Conservation (phyloP, 768 basidiomycete genomes). For the Mycena olivaceomarginata region DNA sequence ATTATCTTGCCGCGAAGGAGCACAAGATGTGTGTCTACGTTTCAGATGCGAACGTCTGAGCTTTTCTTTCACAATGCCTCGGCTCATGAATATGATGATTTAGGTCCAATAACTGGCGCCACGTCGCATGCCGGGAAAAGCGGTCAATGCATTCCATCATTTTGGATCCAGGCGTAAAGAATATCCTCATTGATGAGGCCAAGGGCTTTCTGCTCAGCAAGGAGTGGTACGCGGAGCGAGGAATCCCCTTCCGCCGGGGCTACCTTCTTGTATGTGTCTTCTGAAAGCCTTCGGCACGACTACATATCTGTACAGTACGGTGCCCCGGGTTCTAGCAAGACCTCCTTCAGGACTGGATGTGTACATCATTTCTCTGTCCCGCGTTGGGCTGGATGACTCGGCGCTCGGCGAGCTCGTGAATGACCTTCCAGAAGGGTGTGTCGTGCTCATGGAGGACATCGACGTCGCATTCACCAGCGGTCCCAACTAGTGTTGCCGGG, state of each 20-base stretch:
- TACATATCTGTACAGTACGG: too few relatives aligned
- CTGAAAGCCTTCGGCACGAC: too few relatives aligned
- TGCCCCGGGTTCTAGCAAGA: constrained; percentile 84
- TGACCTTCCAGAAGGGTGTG: constrained; percentile 71
- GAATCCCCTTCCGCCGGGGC: constrained; percentile 59
- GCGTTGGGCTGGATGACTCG: constrained; percentile 73
- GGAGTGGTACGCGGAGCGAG: constrained; percentile 79
- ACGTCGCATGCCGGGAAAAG: constrained; percentile 71
- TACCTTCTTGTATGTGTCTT: too few relatives aligned
- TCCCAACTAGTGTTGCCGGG: not conserved
- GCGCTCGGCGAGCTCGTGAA: constrained; percentile 71
- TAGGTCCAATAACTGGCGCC: constrained; percentile 65
- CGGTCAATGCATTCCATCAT: constrained; percentile 76
- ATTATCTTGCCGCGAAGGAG: constrained; percentile 61
- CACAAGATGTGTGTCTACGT: constrained; percentile 65
- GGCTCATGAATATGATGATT: not conserved
- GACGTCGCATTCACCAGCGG: constrained; percentile 75
- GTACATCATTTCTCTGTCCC: constrained; percentile 78
- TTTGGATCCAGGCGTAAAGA: constrained; percentile 74
- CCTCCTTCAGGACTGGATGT: constrained; percentile 79
- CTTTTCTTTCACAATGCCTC: not conserved
- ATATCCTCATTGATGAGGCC: constrained; percentile 74
- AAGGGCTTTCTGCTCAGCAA: constrained; percentile 75
- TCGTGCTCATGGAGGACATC: constrained; percentile 84
- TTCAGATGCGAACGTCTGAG: constrained; percentile 56